Evolutionary conservation across 371 early-diverging fungal genomes (phyloP), one percentile per base, ranked within the genome.

Genomic region (Mortierella sp.): DNA sequence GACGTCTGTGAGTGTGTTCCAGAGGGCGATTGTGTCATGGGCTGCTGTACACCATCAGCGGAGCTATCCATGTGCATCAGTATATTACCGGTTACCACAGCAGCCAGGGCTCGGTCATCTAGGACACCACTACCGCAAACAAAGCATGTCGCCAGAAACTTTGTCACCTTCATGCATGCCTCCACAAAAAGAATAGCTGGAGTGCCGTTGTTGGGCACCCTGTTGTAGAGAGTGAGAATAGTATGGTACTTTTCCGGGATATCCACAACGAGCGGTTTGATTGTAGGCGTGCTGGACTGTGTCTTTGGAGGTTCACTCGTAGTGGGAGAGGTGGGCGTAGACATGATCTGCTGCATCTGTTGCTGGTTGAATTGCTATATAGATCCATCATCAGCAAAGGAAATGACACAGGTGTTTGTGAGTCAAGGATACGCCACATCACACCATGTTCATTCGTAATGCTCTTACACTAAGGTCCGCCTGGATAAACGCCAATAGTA

Each of bases 401-500:
- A 11, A 2, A 48, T 9, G 15, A 56, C 19, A 28, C 14, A 39
- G 37, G 27, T 8, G 8, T 9, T 21, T 17, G 2, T 21, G 41
- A 30, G 24, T 31, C 5, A 34, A 52, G 23, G 31, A 50, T 9
- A 7, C 1, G n/a, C n/a, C n/a, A n/a, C n/a, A n/a, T n/a, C n/a
- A n/a, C n/a, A n/a, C n/a, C n/a, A n/a, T n/a, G n/a, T n/a, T n/a
- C n/a, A n/a, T n/a, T n/a, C n/a, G n/a, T n/a, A n/a, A n/a, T n/a
- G 21, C 48, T 19, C 54, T 79, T 81, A 88, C 88, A 55, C 89
- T 86, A 43, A 88, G 64, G 47, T 90, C 92, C 12, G 87, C 82
- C 56, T 88, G 88, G 14, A 88, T 75, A 68, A 85, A 79, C 15
- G 87, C 86, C 14, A 86, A 50, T 19, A 92, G 69, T 6, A 92